Percentiles rank a stretch among this genome's conserved stretches.
These are phyloP conservation scores for Plantago major DNA, from an alignment of 257 asterid genomes.

Conservation along the genomic window DNA sequence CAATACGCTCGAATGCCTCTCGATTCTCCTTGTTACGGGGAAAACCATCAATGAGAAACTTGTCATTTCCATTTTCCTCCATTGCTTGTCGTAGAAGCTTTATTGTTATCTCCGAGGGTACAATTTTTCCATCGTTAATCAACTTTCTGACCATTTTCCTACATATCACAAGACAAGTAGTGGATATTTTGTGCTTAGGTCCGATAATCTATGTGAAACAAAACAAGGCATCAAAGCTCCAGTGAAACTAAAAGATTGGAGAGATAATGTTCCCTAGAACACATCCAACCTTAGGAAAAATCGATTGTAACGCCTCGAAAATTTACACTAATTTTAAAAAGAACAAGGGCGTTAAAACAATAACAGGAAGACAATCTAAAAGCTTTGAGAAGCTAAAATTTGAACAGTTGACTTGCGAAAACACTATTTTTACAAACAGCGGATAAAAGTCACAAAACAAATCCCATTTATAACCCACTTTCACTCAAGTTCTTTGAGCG, in stretches of 20 bases:
- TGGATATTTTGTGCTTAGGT: not conserved
- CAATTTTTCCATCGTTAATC: conserved; percentile 89
- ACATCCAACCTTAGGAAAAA: no score
- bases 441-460: no score
- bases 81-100: conserved; percentile 76
- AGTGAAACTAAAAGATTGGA: not conserved
- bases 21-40: conserved; percentile 97
- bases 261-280: no score
- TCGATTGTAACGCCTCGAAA: no score
- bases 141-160: conserved; percentile 81
- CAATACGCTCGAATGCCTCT: conserved; percentile 76
- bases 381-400: no score
- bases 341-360: no score
- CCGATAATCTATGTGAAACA: not conserved
- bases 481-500: no score
- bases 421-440: no score
- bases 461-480: no score
- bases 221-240: not conserved
- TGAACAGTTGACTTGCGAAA: no score
- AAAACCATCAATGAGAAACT: conserved; percentile 93
- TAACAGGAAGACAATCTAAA: no score
- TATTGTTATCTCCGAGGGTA: conserved; percentile 86
- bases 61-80: conserved; percentile 61
- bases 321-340: no score
- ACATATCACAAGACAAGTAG: conserved; percentile 17